phyloP scores from a whole-genome alignment of 2,329 filamentous ascomycete genomes.

The Apiospora koreana region DNA sequence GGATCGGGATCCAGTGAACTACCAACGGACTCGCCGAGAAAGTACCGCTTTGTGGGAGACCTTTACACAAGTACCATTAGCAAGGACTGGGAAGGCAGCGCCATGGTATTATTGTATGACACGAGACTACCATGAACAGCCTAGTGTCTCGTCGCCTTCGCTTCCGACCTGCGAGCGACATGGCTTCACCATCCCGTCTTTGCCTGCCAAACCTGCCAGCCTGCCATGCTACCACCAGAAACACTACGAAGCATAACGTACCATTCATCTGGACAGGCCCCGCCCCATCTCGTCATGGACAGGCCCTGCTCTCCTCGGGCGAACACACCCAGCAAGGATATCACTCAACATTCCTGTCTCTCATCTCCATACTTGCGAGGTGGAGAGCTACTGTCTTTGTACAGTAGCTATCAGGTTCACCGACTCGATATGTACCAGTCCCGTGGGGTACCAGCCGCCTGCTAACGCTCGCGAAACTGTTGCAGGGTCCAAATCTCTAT shows the following conservation, averaged over 20 bases:
- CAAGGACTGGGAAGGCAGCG: background rate
- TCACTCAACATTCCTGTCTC: background rate
- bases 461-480: background rate
- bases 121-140: background rate
- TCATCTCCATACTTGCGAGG: background rate
- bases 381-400: background rate
- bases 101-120: background rate
- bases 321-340: background rate
- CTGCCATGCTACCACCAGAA: background rate
- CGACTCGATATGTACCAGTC: background rate
- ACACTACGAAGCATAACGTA: conserved; percentile 7
- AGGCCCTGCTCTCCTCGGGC: background rate
- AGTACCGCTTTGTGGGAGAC: background rate
- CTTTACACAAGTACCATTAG: background rate
- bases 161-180: background rate
- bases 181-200: background rate
- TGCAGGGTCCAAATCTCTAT: conserved; percentile 5
- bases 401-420: conserved; percentile 1
- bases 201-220: background rate
- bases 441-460: conserved; percentile 2
- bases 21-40: background rate
- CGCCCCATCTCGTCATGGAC: conserved; percentile 5
- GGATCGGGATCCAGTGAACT: background rate
- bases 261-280: background rate
- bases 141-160: background rate